Conservation (phyloP, 2,329 filamentous ascomycete species). For the Aspergillus terreus region DNA sequence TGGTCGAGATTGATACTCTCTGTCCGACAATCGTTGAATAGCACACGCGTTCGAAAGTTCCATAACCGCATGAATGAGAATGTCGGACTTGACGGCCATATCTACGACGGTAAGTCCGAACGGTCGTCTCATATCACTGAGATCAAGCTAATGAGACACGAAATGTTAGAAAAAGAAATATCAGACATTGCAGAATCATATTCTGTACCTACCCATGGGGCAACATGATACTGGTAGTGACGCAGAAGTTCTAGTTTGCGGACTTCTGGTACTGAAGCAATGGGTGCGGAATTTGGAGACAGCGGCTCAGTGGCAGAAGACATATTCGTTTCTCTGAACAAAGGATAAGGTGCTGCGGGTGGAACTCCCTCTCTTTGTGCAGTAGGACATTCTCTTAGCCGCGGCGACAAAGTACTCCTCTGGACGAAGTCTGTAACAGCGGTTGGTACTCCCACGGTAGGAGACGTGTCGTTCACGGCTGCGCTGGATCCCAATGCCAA, state of each 20-base stretch:
- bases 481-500: slow-evolving; percentile 19
- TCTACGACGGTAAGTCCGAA: slow-evolving; percentile 40
- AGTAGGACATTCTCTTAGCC: background rate
- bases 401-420: background rate
- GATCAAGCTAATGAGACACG: background rate
- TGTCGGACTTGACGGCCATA: slow-evolving; percentile 18
- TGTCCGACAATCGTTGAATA: background rate
- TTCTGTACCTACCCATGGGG: slow-evolving; percentile 41
- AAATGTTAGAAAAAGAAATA: background rate
- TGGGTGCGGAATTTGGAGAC: background rate
- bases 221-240: slow-evolving; percentile 46
- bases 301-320: background rate
- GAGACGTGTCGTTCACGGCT: slow-evolving; percentile 2
- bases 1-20: background rate
- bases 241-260: slow-evolving; percentile 36
- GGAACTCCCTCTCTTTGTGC: background rate
- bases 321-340: background rate
- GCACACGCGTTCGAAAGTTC: slow-evolving; percentile 18
- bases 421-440: background rate
- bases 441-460: background rate
- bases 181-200: background rate
- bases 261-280: background rate
- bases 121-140: slow-evolving; percentile 24
- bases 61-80: slow-evolving; percentile 17
- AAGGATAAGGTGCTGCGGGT: background rate